Base-by-base conservation (phyloP, 2,329 filamentous ascomycete genomes). In the Aphanocladium album region DNA sequence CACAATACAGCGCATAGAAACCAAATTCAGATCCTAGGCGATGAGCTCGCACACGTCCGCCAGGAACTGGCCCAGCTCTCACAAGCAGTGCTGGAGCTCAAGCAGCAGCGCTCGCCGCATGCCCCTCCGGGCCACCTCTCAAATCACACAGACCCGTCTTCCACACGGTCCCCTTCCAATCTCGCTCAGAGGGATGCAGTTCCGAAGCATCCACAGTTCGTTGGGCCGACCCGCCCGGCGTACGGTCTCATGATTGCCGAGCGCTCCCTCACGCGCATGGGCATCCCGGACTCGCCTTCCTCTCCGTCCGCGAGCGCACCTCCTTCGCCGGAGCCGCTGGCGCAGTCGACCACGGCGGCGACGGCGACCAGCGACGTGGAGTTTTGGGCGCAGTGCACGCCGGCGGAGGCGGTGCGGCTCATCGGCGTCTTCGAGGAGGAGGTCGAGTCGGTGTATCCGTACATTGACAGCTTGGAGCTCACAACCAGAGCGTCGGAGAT, bases 391-490 rank as follows among this genome's bases (percentile, higher is more conserved):
- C 60, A 56, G 1, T 68, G 66, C 33, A 63, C 64, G 6, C 57
- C 65, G 0, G 63, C 62, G 0, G 73, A 75, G n/a, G 45, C 74
- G 0, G 60, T 66, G 0, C 64, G 73, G 30, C 68, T 76, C 33
- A 63, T 76, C n/a, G 65, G 70, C 8, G 69, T 73, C 4, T 77
- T 73, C 27, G 69, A 73, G n/a, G 75, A 77, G 43, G 75, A 77
- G 46, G 69, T 76, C 23, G 75, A 76, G 23, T 69, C 69, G 0
- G 68, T 75, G 0, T 74, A 75, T 37, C 73, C 73, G 0, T 75
- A 72, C 35, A 67, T 70, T 2, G 69, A 73, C 16, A 72, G 67
- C 0, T 63, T 63, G 2, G 67, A 71, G 8, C 66, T 74, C 1
- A 65, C 69, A 0, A 59, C 64, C 1, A 64, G 64, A 1, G 66